These are phyloP conservation scores for Exophiala sp. DNA, from an alignment of 2,329 filamentous ascomycete species.

Conservation along the genomic window DNA sequence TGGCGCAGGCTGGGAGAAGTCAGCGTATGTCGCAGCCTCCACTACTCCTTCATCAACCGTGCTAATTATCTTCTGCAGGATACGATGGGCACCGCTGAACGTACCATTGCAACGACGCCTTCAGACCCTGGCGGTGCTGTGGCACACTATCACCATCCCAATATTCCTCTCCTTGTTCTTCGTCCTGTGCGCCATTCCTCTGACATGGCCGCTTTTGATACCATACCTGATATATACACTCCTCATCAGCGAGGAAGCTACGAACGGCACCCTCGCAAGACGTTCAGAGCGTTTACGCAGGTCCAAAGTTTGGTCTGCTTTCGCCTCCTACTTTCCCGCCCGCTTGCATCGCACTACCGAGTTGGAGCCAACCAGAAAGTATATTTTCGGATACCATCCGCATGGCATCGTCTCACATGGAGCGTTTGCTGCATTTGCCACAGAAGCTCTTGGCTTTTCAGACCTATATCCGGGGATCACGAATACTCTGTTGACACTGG, in stretches of 20 bases:
- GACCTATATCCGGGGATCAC: conserved; percentile 90
- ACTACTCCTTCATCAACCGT: background rate
- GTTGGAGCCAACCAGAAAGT: conserved; percentile 76
- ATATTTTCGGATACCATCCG: conserved; percentile 95
- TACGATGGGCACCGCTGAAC: conserved; percentile 77
- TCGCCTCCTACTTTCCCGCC: conserved; percentile 88
- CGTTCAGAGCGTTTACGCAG: conserved; percentile 70
- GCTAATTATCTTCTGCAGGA: conserved; percentile 41
- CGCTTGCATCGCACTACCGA: conserved; percentile 76
- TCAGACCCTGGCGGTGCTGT: conserved; percentile 71
- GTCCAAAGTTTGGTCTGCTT: conserved; percentile 75
- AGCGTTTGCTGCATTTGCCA: conserved; percentile 87
- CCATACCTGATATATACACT: conserved; percentile 75
- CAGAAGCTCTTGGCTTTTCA: conserved; percentile 79
- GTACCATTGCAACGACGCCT: conserved; percentile 65
- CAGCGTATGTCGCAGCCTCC: conserved; percentile 36
- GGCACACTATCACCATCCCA: conserved; percentile 67
- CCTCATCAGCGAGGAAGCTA: conserved; percentile 69
- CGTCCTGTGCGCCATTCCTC: conserved; percentile 79
- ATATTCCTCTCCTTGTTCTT: conserved; percentile 74
- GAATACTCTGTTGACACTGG: conserved; percentile 88
- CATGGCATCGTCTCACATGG: conserved; percentile 97
- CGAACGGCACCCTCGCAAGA: conserved; percentile 66
- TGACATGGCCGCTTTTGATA: conserved; percentile 75
- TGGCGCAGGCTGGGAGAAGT: conserved; percentile 49